Percentiles rank a stretch among this genome's conserved stretches.
Conservation (phyloP, 2,329 filamentous ascomycete genomes). For the Helotiales sp. region DNA sequence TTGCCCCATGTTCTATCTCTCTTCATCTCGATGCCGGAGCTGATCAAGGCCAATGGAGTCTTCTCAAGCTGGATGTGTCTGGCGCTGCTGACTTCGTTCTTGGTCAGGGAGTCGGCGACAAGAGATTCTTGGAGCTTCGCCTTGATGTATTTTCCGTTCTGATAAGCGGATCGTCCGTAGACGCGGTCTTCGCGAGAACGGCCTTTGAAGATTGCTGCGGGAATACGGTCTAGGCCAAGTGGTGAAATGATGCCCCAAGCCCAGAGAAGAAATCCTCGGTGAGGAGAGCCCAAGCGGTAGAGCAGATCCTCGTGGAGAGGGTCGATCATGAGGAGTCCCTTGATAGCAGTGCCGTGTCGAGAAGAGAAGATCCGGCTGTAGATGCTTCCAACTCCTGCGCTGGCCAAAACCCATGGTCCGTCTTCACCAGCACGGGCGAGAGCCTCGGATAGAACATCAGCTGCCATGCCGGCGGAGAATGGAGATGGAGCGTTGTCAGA, state of each 20-base stretch:
- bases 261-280: constrained; percentile 85
- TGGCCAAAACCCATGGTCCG: constrained; percentile 87
- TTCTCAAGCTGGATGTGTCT: constrained; percentile 78
- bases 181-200: constrained; percentile 83
- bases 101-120: constrained; percentile 82
- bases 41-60: constrained; percentile 80
- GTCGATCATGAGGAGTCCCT: constrained; percentile 84
- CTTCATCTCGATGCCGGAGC: constrained; percentile 74
- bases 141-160: constrained; percentile 83
- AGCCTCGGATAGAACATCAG: constrained; percentile 86
- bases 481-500: constrained; percentile 92
- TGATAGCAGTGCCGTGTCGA: constrained; percentile 75
- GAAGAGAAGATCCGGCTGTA: constrained; percentile 92
- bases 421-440: constrained; percentile 79
- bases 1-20: constrained; percentile 75
- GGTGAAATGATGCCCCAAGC: constrained; percentile 83
- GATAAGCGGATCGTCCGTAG: constrained; percentile 78
- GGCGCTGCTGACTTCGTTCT: constrained; percentile 79
- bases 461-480: constrained; percentile 90
- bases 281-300: constrained; percentile 65
- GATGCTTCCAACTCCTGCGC: constrained; percentile 84
- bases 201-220: constrained; percentile 81
- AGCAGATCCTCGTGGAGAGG: constrained; percentile 88
- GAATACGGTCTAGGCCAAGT: constrained; percentile 79
- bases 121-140: constrained; percentile 91